Conservation (phyloP, 768 basidiomycete species). For the Kwoniella heveanensis region DNA sequence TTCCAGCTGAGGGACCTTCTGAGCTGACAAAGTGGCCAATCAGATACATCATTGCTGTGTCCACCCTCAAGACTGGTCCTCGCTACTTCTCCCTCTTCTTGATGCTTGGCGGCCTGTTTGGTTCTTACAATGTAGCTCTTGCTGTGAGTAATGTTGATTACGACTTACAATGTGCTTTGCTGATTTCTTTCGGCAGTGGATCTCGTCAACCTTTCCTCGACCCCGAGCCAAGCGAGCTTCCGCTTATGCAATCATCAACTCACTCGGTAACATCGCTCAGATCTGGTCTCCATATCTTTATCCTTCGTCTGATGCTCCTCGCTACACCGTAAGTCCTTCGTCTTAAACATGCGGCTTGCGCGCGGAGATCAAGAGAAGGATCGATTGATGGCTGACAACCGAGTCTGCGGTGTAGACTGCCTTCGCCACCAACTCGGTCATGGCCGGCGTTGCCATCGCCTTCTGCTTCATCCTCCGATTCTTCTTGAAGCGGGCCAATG, state of each 20-base stretch:
- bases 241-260: slow-evolving; percentile 42
- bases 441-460: slow-evolving; percentile 30
- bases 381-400: no score
- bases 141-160: slow-evolving; percentile 10
- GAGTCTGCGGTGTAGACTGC: no score
- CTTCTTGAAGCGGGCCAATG: slow-evolving; percentile 35
- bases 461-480: slow-evolving; percentile 33
- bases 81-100: slow-evolving; percentile 47
- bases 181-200: slow-evolving; percentile 22
- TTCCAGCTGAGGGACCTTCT: no score
- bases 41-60: slow-evolving; percentile 27
- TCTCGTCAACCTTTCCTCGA: slow-evolving; percentile 36
- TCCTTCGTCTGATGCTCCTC: slow-evolving; percentile 32
- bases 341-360: no score
- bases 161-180: background rate
- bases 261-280: slow-evolving; percentile 46
- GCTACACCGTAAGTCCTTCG: slow-evolving; percentile 30
- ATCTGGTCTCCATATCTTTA: slow-evolving; percentile 47
- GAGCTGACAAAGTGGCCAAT: background rate
- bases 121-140: slow-evolving; percentile 36
- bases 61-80: slow-evolving; percentile 34
- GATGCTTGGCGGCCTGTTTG: slow-evolving; percentile 43
- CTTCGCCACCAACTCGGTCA: slow-evolving; percentile 29
- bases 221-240: slow-evolving; percentile 45
- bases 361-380: no score